Evolutionary conservation across 345 rosid genomes (phyloP).

Genomic region (Bruguiera gymnorhiza): DNA sequence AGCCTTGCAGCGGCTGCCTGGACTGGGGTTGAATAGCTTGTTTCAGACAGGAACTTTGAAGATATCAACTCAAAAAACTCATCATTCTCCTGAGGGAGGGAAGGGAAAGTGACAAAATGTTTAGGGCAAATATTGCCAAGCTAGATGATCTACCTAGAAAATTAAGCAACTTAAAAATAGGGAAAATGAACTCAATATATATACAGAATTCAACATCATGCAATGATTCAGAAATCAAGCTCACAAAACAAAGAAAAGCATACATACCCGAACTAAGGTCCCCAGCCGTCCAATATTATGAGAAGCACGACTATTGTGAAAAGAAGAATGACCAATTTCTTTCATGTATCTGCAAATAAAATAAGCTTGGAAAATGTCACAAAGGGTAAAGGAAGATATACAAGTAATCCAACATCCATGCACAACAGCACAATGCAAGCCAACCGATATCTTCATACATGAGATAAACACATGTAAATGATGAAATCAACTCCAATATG

Average conservation of each 20-base stretch:
- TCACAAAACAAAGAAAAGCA: background rate
- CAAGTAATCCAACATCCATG: background rate
- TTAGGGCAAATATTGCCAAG: conserved; percentile 4
- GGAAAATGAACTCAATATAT: background rate
- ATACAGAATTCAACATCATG: background rate
- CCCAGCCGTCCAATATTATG: conserved; percentile 80
- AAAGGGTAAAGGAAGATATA: background rate
- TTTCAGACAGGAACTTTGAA: conserved; percentile 76
- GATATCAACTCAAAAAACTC: conserved; percentile 95
- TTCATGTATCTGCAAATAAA: conserved; percentile 48
- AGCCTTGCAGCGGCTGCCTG: conserved; percentile 91
- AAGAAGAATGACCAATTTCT: conserved; percentile 45
- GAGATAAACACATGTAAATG: no score
- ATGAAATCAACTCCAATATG: no score
- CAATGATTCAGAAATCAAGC: background rate
- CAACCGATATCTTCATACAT: no score
- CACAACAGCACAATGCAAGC: background rate
- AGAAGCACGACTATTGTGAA: conserved; percentile 61
- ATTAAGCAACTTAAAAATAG: background rate
- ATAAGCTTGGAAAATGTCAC: background rate
- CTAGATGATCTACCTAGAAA: conserved; percentile 8
- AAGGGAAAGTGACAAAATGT: conserved; percentile 1
- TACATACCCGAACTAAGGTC: conserved; percentile 62
- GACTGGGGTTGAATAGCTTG: conserved; percentile 58
- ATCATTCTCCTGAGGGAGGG: conserved; percentile 70